Conservation (phyloP, 2,329 filamentous ascomycete genomes). For the Hypoxylon sp. region DNA sequence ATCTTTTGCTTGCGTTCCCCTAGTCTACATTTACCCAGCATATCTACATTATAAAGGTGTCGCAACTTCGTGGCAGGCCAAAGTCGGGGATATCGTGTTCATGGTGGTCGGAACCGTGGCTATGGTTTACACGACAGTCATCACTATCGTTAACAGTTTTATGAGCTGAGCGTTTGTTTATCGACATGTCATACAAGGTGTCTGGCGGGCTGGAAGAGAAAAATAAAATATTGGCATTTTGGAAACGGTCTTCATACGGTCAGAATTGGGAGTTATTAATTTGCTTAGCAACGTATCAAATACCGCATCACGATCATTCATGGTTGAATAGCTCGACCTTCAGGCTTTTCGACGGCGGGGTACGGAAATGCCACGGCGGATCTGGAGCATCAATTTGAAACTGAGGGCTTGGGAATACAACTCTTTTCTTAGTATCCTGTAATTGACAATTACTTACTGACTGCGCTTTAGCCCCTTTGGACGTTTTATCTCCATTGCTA, state of each 20-base stretch:
- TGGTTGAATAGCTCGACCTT: neutral
- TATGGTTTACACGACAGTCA: constrained; percentile 79
- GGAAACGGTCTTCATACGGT: neutral
- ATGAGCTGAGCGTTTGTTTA: constrained; percentile 33
- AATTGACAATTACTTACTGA: neutral
- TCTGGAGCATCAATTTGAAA: constrained; percentile 9
- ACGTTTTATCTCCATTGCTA: neutral
- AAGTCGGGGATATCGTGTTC: constrained; percentile 72
- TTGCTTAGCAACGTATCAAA: constrained; percentile 11
- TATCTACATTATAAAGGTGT: constrained; percentile 78
- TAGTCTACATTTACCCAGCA: constrained; percentile 84
- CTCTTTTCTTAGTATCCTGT: neutral
- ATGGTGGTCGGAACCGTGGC: constrained; percentile 74
- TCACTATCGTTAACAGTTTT: constrained; percentile 68
- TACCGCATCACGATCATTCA: constrained; percentile 13
- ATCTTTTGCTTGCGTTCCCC: constrained; percentile 79
- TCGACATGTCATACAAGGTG: neutral
- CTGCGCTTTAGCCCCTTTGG: too few species aligned
- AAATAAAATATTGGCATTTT: constrained; percentile 19
- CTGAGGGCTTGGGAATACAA: neutral
- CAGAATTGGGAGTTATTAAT: constrained; percentile 19
- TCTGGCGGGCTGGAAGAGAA: neutral
- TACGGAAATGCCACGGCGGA: neutral
- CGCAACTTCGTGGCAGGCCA: constrained; percentile 69
- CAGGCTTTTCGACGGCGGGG: neutral